These are phyloP conservation scores for Oryza meridionalis DNA, from an alignment of 176 grass and related monocot species.

Conservation along the genomic window DNA sequence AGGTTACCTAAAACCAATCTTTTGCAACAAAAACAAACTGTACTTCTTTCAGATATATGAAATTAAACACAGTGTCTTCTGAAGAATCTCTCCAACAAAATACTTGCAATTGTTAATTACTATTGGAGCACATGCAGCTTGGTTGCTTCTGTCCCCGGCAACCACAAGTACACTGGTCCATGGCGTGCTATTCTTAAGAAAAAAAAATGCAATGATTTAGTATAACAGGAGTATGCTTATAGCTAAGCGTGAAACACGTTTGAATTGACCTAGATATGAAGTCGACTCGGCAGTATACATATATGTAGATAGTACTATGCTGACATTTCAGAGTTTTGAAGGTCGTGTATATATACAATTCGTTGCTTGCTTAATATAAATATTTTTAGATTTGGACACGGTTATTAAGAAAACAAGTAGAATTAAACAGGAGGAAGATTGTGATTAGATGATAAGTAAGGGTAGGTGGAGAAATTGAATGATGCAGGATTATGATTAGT, in stretches of 20 bases:
- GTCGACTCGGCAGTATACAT: background rate
- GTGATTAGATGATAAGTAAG: too few relatives aligned
- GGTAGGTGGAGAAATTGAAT: too few relatives aligned
- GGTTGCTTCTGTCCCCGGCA: background rate
- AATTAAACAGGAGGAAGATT: too few relatives aligned
- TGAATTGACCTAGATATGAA: constrained; percentile 1
- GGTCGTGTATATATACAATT: background rate
- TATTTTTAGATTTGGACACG: too few relatives aligned
- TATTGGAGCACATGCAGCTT: background rate
- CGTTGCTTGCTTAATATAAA: background rate
- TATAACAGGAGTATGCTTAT: background rate
- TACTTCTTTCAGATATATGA: background rate
- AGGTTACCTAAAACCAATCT: background rate
- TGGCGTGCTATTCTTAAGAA: background rate
- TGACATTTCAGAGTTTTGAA: background rate
- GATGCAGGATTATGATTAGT: too few relatives aligned
- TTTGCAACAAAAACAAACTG: background rate
- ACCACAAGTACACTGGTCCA: background rate
- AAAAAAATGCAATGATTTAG: background rate
- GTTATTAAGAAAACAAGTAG: too few relatives aligned
- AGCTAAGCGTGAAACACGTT: constrained; percentile 21
- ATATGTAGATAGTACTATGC: background rate
- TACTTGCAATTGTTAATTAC: background rate
- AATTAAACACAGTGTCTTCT: background rate
- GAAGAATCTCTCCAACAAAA: background rate